These are phyloP conservation scores for Colletotrichum tamarilloi DNA, from an alignment of 2,329 filamentous ascomycete species.

Conservation along the genomic window DNA sequence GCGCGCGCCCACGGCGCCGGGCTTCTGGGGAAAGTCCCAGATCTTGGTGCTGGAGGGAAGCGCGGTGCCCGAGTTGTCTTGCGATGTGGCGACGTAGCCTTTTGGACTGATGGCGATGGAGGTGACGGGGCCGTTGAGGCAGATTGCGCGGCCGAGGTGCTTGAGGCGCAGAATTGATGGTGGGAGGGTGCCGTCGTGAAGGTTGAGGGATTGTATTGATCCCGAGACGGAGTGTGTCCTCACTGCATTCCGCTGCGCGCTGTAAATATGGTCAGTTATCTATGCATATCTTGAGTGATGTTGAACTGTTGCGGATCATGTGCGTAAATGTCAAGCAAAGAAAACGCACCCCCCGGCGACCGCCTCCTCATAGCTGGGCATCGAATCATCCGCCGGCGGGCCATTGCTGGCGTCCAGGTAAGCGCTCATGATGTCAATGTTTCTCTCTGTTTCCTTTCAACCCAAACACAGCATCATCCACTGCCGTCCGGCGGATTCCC, in stretches of 20 bases:
- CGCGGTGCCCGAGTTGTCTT: conserved; percentile 3
- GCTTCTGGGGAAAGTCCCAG: conserved; percentile 11
- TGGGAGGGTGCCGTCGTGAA: conserved; percentile 5
- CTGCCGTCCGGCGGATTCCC: background rate
- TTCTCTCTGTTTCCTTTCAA: background rate
- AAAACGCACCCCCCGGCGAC: conserved; percentile 17
- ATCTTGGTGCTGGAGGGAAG: conserved; percentile 2
- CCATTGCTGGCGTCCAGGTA: background rate
- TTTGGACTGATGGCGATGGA: conserved; percentile 11
- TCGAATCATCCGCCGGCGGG: conserved; percentile 2
- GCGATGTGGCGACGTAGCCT: conserved; percentile 11
- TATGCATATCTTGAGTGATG: too few relatives aligned
- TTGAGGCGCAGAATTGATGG: conserved; percentile 15
- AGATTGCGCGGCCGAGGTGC: background rate
- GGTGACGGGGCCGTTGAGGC: conserved; percentile 1
- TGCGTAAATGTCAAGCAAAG: background rate
- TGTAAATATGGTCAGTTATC: background rate
- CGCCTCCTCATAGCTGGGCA: conserved; percentile 25
- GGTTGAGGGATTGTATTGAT: conserved; percentile 17
- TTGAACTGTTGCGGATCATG: background rate
- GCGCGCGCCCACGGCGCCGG: background rate
- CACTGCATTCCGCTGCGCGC: background rate
- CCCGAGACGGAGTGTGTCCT: conserved; percentile 3
- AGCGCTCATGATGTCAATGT: background rate
- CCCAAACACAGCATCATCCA: background rate